A percentile compares a stretch with the other conserved stretches of the same genome.
Conservation (phyloP, 345 rosid genomes). For the Luvunga scandens region DNA sequence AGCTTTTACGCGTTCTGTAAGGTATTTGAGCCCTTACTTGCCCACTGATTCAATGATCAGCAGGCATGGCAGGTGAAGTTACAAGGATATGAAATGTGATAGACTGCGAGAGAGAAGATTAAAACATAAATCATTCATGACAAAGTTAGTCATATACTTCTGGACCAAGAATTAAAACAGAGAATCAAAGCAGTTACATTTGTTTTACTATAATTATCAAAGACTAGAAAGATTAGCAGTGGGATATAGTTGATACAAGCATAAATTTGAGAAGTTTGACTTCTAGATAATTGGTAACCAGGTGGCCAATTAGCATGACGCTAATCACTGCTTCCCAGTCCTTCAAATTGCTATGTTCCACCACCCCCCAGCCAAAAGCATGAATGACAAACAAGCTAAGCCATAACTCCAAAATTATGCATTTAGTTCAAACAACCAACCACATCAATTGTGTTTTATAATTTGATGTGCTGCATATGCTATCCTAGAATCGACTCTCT, state of each 20-base stretch:
- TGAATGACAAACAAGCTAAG: background rate
- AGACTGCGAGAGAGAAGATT: background rate
- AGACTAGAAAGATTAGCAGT: background rate
- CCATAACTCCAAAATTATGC: background rate
- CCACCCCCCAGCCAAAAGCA: background rate
- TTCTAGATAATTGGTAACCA: background rate
- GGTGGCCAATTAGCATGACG: background rate
- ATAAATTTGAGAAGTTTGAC: background rate
- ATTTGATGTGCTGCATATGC: background rate
- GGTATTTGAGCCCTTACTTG: background rate
- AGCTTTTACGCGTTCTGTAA: background rate
- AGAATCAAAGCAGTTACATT: background rate
- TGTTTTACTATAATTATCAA: background rate
- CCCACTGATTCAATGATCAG: background rate
- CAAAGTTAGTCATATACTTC: background rate
- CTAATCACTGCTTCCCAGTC: background rate
- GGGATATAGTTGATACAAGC: background rate
- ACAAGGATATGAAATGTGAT: background rate
- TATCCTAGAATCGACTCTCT: background rate
- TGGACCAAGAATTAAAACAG: background rate
- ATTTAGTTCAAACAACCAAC: background rate
- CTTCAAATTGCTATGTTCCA: background rate
- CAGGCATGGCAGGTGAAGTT: background rate
- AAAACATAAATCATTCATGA: background rate
- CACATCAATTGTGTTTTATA: background rate